Base-by-base conservation (phyloP, 306 rosid species). In the Ormosia semicastrata region DNA sequence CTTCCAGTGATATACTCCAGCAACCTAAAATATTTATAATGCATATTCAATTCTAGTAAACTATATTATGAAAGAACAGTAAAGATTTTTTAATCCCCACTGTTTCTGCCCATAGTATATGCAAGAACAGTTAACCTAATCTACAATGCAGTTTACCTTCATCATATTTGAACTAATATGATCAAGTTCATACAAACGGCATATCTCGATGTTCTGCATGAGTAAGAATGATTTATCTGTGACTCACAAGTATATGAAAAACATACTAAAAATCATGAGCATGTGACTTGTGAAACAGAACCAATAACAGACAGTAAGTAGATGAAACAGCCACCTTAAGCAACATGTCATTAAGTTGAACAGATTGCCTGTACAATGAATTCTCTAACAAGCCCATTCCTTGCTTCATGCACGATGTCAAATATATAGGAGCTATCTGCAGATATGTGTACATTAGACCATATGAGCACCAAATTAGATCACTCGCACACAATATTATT, bases 401-500 rank as follows among this genome's bases (percentile, higher is more conserved):
- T 85, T 93, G 99, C 87, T 93, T 95, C 91, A 85, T 80, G 91
- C 98, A 95, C 2, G 99, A 93, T n/a, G 92, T 77, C 88, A 93
- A 87, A 88, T 95, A 95, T 76, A 95, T 89, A 60, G 99, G 99
- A 90, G 99, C 97, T 85, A 95, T 89, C 99, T 95, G 91, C 66
- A 84, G 81, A 85, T 78, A 81, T 32, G 73, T 67, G 44, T 82
- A 80, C 75, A 83, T 63, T 72, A 52, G 34, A 81, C 70, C 54
- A 50, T 29, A 73, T 57, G 74, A 87, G 86, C 65, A 76, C 76
- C 73, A 77, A 56, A 73, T 50, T 36, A 65, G n/a, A 80, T 71
- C 53, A 69, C 60, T 73, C n/a, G 30, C 50, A 67, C 73, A 75
- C 58, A 71, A 71, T 76, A 50, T 13, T 62, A 67, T 52, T 79